A percentile compares a stretch with the other conserved stretches of the same genome.
These are phyloP conservation scores for Wickerhamomyces kurtzmanii DNA, from an alignment of 805 yeast genomes.

Conservation along the genomic window DNA sequence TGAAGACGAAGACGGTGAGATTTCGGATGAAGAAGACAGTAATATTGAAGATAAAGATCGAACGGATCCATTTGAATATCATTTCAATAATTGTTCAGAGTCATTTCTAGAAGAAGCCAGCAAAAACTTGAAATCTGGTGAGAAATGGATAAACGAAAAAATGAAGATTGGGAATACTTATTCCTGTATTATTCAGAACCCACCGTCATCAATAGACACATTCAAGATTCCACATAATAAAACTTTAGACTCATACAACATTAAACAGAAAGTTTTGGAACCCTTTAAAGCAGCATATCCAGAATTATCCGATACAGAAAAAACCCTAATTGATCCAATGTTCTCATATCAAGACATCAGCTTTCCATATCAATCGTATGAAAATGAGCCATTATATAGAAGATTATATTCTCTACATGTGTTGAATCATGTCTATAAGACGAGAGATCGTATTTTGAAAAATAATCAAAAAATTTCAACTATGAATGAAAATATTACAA, in stretches of 20 bases:
- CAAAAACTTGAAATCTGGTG: conserved; percentile 15
- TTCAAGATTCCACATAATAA: conserved; percentile 12
- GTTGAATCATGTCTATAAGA: conserved; percentile 75
- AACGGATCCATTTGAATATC: conserved; percentile 69
- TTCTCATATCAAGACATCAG: conserved; percentile 65
- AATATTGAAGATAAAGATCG: conserved; percentile 25
- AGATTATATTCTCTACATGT: conserved; percentile 61
- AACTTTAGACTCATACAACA: conserved; percentile 24
- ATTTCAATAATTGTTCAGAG: conserved; percentile 46
- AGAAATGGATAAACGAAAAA: conserved; percentile 17
- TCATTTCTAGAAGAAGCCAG: conserved; percentile 25
- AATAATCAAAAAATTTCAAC: conserved; percentile 51
- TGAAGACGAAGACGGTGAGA: conserved; percentile 16
- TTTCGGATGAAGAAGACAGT: conserved; percentile 19
- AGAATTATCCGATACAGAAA: conserved; percentile 34
- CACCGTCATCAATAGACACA: conserved; percentile 8
- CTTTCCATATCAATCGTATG: conserved; percentile 42
- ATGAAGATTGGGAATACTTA: conserved; percentile 9
- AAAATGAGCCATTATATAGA: conserved; percentile 44
- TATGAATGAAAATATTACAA: conserved; percentile 29
- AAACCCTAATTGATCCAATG: conserved; percentile 49
- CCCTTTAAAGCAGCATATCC: conserved; percentile 15
- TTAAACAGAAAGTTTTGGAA: conserved; percentile 32
- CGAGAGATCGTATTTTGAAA: conserved; percentile 76
- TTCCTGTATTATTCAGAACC: conserved; percentile 15